Evolutionary conservation across 1,284 basidiomycete species (phyloP), one percentile per base, ranked within the genome.

Genomic region (Pseudozyma tsukubaensis): DNA sequence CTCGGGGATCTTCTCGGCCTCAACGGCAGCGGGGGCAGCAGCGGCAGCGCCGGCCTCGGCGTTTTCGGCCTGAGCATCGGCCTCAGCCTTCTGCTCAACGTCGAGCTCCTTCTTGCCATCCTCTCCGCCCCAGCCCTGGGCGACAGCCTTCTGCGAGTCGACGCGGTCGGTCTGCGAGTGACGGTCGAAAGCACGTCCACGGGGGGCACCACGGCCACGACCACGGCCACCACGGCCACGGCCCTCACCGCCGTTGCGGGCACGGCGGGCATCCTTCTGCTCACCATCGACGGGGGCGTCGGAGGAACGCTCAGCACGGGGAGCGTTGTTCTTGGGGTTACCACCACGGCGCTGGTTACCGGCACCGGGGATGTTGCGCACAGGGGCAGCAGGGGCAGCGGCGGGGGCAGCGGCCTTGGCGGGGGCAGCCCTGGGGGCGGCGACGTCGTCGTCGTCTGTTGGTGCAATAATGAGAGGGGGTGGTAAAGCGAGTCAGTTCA

Each of bases 81-180:
- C 78, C 56, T 72, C 66, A 73, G 90, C 92, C 64, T 88, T 89
- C 80, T 91, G 87, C 86, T 96, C 94, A 48, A 87, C 88, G 85
- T 91, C 91, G 81, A 91, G 87, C 85, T 94, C 93, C 42, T 90
- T 85, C 76, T 87, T 88, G 80, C 91, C 92, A 81, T 94, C 92
- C 79, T 93, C 92, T 65, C 91, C 92, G 74, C 94, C 94, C 94
- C 94, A 97, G 74, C 91, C 91, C 85, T 94, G 92, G 85, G 92
- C 91, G 78, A 94, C 86, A 87, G 92, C 92, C 89, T 97, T 97
- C 79, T 94, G 91, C 47, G 92, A 91, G 86, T 97, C 94, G 85
- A 79, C 76, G 49, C 82, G 92, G 85, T 91, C 92, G 48, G 92
- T 93, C 81, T 88, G 89, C 81, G 91, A 92, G 86, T 94, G 93